These are phyloP conservation scores for Saccharomycopsis malanga DNA, from an alignment of 805 yeast species.

Conservation along the genomic window DNA sequence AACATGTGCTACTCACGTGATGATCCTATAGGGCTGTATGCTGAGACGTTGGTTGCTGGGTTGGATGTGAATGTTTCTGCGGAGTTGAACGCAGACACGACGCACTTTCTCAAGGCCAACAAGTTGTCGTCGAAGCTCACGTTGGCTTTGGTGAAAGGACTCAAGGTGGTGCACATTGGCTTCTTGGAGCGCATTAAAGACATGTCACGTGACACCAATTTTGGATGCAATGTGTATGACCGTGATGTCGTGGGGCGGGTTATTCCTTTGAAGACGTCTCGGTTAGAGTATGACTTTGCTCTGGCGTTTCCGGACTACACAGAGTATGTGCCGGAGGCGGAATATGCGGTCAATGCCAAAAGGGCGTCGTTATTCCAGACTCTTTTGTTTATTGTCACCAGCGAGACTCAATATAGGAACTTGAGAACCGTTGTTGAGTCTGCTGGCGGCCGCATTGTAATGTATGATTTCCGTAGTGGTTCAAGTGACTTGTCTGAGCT, in stretches of 20 bases:
- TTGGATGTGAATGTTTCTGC: background rate
- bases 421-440: slow-evolving; percentile 7
- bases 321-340: slow-evolving; percentile 7
- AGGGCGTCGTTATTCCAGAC: slow-evolving; percentile 3
- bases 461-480: slow-evolving; percentile 5
- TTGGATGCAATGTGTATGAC: slow-evolving; percentile 4
- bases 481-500: background rate
- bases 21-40: slow-evolving; percentile 3
- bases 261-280: slow-evolving; percentile 1
- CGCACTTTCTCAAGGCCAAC: slow-evolving; percentile 11
- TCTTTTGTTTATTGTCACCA: slow-evolving; percentile 4
- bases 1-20: slow-evolving; percentile 9
- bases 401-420: slow-evolving; percentile 2
- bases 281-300: slow-evolving; percentile 7
- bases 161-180: slow-evolving; percentile 4
- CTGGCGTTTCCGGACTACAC: slow-evolving; percentile 5
- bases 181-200: background rate
- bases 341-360: background rate
- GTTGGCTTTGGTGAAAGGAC: slow-evolving; percentile 8
- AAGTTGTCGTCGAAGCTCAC: slow-evolving; percentile 10
- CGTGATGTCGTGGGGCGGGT: slow-evolving; percentile 1
- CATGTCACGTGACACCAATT: background rate
- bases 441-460: slow-evolving; percentile 5
- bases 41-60: background rate
- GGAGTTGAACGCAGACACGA: slow-evolving; percentile 3